Evolutionary conservation across 2,329 filamentous ascomycete species (phyloP), one percentile per base, ranked within the genome.

Genomic region (Bipolaris oryzae): DNA sequence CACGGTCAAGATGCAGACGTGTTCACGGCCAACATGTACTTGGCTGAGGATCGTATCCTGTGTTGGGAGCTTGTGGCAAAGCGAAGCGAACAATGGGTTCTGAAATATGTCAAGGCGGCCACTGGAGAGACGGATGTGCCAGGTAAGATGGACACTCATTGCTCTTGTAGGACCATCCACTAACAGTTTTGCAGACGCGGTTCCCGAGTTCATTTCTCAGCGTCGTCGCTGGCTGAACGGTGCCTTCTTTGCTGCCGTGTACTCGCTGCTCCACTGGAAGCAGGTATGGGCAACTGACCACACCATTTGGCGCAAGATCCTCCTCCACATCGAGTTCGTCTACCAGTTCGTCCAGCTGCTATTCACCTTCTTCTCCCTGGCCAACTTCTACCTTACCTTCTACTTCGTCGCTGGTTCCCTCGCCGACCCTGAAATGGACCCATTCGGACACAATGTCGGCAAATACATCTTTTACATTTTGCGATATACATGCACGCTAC

Each of bases 341-440:
- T 99, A 99, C 77, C 95, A 99, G 75, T 89, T 96, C 74, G 84
- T 98, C 66, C 90, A 92, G 72, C 86, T 99, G 13, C 77, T 96
- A 59, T 99, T 99, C 80, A 99, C 95, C 43, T 99, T 92, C 81
- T 98, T 99, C 81, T 96, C 94, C 10, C 87, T 99, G 66, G 93
- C 94, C 76, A 99, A 99, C 81, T 99, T 98, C 82, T 99, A 98
- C 77, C 87, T 99, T 50, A 96, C 93, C 55, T 99, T 99, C 80
- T 99, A 93, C 84, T 99, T 99, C 80, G 89, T 99, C 64, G 92
- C 92, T 20, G 95, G 95, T 41, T 96, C 93, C 38, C 84, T 99
- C 15, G 85, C 90, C 0, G 92, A 98, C 69, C 80, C 85, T 0
- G 80, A 81, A 23, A 82, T 96, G 63, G 95, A 99, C 75, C 96